These are phyloP conservation scores for Yarrowia bubula DNA, from an alignment of 805 yeast genomes.

Conservation along the genomic window DNA sequence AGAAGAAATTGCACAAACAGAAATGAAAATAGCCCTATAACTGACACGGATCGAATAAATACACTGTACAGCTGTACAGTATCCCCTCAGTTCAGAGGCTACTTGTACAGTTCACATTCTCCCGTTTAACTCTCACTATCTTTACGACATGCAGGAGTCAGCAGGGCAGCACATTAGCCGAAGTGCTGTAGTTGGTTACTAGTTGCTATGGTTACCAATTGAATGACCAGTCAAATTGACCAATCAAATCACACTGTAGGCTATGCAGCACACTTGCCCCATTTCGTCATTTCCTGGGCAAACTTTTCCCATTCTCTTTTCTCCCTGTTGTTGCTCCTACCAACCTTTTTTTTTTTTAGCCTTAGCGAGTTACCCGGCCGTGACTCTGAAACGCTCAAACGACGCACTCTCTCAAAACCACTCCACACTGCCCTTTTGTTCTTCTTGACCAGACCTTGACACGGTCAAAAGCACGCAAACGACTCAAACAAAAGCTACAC, in stretches of 20 bases:
- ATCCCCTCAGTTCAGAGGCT: too few species aligned
- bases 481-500: not conserved
- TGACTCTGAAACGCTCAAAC: slow-evolving; percentile 22
- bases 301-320: too few species aligned
- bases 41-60: too few species aligned
- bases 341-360: slow-evolving; percentile 20
- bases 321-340: not conserved
- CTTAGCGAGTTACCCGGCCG: not conserved
- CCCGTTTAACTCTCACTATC: not conserved
- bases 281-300: too few species aligned
- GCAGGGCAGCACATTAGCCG: not conserved
- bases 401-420: slow-evolving; percentile 11
- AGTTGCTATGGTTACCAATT: too few species aligned
- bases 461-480: not conserved
- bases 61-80: too few species aligned
- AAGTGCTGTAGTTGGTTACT: too few species aligned
- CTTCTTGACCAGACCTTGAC: not conserved
- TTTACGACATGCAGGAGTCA: slow-evolving; percentile 4
- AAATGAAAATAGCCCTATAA: too few species aligned
- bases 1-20: not conserved
- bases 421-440: slow-evolving; percentile 14
- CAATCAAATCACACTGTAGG: too few species aligned
- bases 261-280: too few species aligned
- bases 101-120: too few species aligned
- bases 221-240: too few species aligned